Evolutionary conservation across 2,329 filamentous ascomycete genomes (phyloP).

Genomic region (Alternaria burnsii): DNA sequence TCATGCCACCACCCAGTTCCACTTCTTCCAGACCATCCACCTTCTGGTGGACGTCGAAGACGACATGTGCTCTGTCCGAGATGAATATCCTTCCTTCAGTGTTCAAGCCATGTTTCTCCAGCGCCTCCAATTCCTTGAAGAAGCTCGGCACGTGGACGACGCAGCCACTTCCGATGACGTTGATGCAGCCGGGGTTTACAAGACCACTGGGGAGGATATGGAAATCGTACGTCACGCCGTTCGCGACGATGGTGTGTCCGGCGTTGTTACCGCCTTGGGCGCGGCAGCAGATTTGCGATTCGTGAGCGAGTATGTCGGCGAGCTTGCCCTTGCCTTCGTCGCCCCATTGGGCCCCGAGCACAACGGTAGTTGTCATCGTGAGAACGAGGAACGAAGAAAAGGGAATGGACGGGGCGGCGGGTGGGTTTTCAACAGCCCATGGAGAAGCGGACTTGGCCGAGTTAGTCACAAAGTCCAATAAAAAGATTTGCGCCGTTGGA

Average conservation of each 20-base stretch:
- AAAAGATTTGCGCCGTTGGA: conserved; percentile 35
- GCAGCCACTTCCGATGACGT: conserved; percentile 73
- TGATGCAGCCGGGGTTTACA: conserved; percentile 73
- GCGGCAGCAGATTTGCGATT: conserved; percentile 65
- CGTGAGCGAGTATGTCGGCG: conserved; percentile 64
- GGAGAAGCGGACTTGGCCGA: conserved; percentile 24
- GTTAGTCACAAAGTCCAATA: conserved; percentile 26
- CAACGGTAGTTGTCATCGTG: conserved; percentile 62
- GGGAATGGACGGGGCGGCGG: conserved; percentile 25
- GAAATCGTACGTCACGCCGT: conserved; percentile 57
- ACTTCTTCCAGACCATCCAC: conserved; percentile 74
- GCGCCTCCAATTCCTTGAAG: conserved; percentile 69
- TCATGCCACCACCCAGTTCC: conserved; percentile 58
- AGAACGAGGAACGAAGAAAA: conserved; percentile 17
- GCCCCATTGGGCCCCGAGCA: conserved; percentile 69
- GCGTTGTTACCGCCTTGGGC: conserved; percentile 70
- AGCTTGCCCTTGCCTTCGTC: conserved; percentile 69
- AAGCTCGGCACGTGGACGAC: conserved; percentile 74
- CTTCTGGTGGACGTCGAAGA: conserved; percentile 70
- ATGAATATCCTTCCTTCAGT: conserved; percentile 69
- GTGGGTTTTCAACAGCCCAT: conserved; percentile 31
- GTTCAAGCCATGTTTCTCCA: conserved; percentile 69
- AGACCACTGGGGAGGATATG: conserved; percentile 67
- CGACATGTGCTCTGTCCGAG: conserved; percentile 69
- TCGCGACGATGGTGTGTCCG: conserved; percentile 54